A percentile compares a stretch with the other conserved stretches of the same genome.
Conservation (phyloP, 768 basidiomycete genomes). For the Sistotremastrum niveocremeum region DNA sequence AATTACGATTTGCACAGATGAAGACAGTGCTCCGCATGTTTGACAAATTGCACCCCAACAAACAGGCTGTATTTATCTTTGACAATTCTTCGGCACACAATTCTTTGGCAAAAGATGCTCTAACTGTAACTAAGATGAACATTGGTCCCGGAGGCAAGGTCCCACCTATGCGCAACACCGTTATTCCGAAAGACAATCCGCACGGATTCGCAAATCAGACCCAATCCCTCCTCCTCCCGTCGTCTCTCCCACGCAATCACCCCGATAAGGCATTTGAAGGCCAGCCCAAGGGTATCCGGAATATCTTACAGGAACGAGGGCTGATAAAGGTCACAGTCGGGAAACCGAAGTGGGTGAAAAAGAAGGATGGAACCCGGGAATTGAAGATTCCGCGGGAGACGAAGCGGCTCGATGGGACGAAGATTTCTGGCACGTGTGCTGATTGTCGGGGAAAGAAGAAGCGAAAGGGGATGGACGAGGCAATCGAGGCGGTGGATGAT, state of each 20-base stretch:
- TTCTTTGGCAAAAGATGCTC: slow-evolving; percentile 6
- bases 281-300: slow-evolving; percentile 8
- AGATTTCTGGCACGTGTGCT: too few relatives aligned
- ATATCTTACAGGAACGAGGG: slow-evolving; percentile 10
- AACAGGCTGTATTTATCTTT: slow-evolving; percentile 8
- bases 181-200: slow-evolving; percentile 7
- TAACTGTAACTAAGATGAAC: slow-evolving; percentile 9
- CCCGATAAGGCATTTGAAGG: slow-evolving; percentile 8
- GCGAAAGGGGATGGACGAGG: too few relatives aligned
- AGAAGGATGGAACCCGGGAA: too few relatives aligned
- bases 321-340: too few relatives aligned
- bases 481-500: not conserved
- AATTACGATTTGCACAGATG: too few relatives aligned
- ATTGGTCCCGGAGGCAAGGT: slow-evolving; percentile 9
- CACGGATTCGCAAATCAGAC: slow-evolving; percentile 1
- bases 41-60: slow-evolving; percentile 4
- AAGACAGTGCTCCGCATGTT: too few relatives aligned
- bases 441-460: too few relatives aligned
- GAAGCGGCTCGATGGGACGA: too few relatives aligned
- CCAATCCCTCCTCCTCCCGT: slow-evolving; percentile 4
- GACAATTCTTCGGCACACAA: slow-evolving; percentile 10
- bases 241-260: slow-evolving; percentile 3
- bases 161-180: slow-evolving; percentile 9
- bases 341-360: too few relatives aligned
- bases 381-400: too few relatives aligned